Evolutionary conservation across 768 basidiomycete genomes (phyloP), one percentile per base, ranked within the genome.

Genomic region (Rhodosporidiobolus sp.): DNA sequence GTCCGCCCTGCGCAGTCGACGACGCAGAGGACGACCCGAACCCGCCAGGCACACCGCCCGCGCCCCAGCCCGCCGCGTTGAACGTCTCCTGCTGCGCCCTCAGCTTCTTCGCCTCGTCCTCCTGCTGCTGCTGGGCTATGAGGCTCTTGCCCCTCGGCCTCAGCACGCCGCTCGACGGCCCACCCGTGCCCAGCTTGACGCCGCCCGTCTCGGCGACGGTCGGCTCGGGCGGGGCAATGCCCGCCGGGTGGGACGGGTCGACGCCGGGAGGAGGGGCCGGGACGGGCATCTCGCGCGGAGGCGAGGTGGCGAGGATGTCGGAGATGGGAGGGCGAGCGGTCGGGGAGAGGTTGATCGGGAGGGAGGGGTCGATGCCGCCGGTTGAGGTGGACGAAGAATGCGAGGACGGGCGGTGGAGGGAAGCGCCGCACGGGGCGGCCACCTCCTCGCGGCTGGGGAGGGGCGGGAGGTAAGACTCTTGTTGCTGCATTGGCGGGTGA

Each of bases 151-250:
- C 19, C 38, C 65, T 35, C 38, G 60, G 65, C 43, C 78, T 5
- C 72, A 82, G 64, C 57, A 80, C 56, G 62, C 80, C 62, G 72
- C 78, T 56, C 61, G 79, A 12, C 65, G 80, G 75, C 54, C 78
- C 63, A 67, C 78, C 59, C 63, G 80, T 65, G 53, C 78, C 64
- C 72, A 78, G 54, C 66, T 77, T 56, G 76, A 82, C 74, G 49
- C 72, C 63, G 32, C 79, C 62, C 70, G 78, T 72, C 66, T 83
- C 71, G 35, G 80, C 68, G 76, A 83, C 50, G 73, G 81, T 69
- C 49, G 82, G 69, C 60, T 77, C 70, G 71, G 77, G 66, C 32
- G 81, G 75, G 68, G 78, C 62, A 78, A 80, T 69, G 69, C 75
- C 48, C 76, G 77, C 78, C 1, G 24, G 22, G 28, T 69, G 59